Evolutionary conservation across 139 green algal species (phyloP).

Genomic region (Ettlia oleoabundans): DNA sequence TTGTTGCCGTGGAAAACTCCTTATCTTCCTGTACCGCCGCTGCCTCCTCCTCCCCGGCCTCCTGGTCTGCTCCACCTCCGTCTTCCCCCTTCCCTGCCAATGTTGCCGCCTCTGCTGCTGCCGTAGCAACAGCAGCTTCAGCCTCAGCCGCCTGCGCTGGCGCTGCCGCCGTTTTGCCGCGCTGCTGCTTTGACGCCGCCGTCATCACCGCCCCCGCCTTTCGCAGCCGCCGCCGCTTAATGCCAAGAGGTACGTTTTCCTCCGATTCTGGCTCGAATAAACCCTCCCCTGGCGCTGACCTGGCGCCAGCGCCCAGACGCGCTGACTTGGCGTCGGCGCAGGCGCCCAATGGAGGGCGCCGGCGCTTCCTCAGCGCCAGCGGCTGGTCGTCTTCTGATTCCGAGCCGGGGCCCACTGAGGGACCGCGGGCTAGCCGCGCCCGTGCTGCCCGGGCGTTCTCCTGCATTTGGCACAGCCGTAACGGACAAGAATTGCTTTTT

Average conservation of each 20-base stretch:
- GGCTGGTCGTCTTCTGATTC: constrained; percentile 15
- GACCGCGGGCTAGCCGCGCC: not conserved
- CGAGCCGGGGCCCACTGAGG: not conserved
- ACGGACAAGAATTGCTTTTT: too few species aligned
- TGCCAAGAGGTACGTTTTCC: constrained; percentile 2
- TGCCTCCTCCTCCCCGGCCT: not conserved
- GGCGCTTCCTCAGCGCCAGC: not conserved
- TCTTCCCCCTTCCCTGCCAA: too few species aligned
- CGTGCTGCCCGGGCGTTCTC: not conserved
- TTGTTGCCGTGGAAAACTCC: not conserved
- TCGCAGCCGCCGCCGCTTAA: not conserved
- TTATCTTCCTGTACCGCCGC: not conserved
- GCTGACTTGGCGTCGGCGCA: too few species aligned
- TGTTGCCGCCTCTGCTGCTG: too few species aligned
- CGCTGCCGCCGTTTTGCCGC: too few species aligned
- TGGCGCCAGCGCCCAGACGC: too few species aligned
- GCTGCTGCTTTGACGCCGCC: not conserved
- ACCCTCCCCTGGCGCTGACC: too few species aligned
- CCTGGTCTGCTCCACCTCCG: not conserved
- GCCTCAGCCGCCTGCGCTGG: too few species aligned
- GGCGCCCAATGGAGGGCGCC: too few species aligned
- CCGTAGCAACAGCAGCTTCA: too few species aligned
- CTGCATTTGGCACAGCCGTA: not conserved
- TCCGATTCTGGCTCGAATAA: constrained; percentile 13
- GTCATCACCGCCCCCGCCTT: not conserved